Conservation (phyloP, 2,329 filamentous ascomycete species). For the Colletotrichum sidae region DNA sequence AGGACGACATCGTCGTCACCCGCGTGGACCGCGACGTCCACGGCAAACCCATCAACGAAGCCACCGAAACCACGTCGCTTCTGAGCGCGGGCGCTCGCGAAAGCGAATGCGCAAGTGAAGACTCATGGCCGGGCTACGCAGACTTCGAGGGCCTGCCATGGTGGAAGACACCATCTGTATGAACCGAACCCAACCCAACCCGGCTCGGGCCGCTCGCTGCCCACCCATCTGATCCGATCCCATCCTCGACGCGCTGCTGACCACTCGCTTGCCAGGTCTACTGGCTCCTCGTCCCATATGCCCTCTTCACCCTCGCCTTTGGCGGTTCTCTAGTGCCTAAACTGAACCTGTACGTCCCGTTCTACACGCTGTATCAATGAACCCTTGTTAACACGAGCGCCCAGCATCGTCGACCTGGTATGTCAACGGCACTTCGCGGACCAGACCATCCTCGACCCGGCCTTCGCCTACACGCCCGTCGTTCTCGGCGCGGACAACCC, state of each 20-base stretch:
- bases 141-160: slow-evolving; percentile 73
- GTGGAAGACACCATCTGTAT: slow-evolving; percentile 72
- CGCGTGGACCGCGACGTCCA: slow-evolving; percentile 27
- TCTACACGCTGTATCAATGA: slow-evolving; percentile 20
- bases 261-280: slow-evolving; percentile 66
- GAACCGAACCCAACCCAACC: slow-evolving; percentile 43
- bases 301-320: slow-evolving; percentile 86
- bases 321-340: slow-evolving; percentile 88
- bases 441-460: slow-evolving; percentile 67
- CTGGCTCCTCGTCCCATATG: slow-evolving; percentile 86
- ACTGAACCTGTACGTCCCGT: slow-evolving; percentile 74
- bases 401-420: slow-evolving; percentile 80
- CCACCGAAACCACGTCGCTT: slow-evolving; percentile 53
- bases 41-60: slow-evolving; percentile 25
- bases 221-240: slow-evolving; percentile 41
- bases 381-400: background rate
- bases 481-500: slow-evolving; percentile 77
- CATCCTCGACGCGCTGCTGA: background rate
- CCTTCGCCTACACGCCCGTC: slow-evolving; percentile 71
- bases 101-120: slow-evolving; percentile 38
- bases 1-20: slow-evolving; percentile 34
- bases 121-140: slow-evolving; percentile 60
- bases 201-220: slow-evolving; percentile 13
- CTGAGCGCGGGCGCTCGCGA: slow-evolving; percentile 46
- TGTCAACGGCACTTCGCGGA: slow-evolving; percentile 87